A percentile compares a stretch with the other conserved stretches of the same genome.
Conservation (phyloP, 768 basidiomycete genomes). For the Psilocybe cyanescens region DNA sequence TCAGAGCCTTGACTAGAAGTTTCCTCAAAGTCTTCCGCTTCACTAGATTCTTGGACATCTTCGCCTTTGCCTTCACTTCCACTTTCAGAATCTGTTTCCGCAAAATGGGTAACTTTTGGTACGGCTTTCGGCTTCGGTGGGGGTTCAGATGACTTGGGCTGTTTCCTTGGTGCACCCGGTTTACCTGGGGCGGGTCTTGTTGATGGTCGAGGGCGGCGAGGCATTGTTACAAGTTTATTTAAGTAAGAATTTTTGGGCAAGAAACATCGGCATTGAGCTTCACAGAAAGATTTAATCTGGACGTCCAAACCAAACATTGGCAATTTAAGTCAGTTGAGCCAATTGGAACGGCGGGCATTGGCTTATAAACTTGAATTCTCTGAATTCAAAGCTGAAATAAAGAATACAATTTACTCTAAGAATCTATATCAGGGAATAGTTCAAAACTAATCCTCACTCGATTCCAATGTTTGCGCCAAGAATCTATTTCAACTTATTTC, state of each 20-base stretch:
- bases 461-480: no score
- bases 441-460: no score
- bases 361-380: no score
- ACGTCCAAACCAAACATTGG: background rate
- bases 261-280: background rate
- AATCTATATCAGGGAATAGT: no score
- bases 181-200: conserved; percentile 16
- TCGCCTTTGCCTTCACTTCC: background rate
- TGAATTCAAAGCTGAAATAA: no score
- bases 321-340: no score
- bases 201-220: conserved; percentile 29
- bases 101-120: conserved; percentile 7
- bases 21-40: conserved; percentile 20
- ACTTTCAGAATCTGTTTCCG: conserved; percentile 10
- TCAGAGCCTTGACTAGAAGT: conserved; percentile 23
- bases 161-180: background rate
- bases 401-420: no score
- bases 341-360: no score
- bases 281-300: background rate
- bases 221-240: conserved; percentile 17
- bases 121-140: background rate
- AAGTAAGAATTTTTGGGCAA: background rate
- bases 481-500: no score
- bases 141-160: background rate
- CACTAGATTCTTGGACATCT: background rate